Conservation (phyloP, 208 protist species). For the Jaenimonas drosophilae region DNA sequence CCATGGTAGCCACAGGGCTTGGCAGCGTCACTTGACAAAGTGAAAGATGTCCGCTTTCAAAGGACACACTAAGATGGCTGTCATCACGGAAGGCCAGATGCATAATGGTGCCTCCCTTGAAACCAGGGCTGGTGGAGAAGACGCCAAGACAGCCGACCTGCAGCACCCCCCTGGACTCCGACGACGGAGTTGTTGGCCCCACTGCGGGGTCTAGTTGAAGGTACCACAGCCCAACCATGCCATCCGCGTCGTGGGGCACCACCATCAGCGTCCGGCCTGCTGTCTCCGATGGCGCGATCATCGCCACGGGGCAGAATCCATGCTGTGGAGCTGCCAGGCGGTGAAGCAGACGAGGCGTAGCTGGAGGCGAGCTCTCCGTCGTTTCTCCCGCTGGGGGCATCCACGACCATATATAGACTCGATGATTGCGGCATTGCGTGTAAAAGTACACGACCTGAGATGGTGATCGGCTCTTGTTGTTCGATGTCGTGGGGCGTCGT, state of each 20-base stretch:
- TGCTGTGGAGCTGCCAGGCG: constrained; percentile 52
- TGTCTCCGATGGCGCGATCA: too few relatives aligned
- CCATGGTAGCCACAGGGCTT: not conserved
- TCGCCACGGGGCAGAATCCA: constrained; percentile 52
- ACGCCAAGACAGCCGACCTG: constrained; percentile 10
- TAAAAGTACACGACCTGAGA: constrained; percentile 65
- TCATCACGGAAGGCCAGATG: constrained; percentile 14
- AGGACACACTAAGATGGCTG: constrained; percentile 12
- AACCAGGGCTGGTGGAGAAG: constrained; percentile 27
- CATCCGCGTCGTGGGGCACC: not conserved
- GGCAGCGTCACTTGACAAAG: constrained; percentile 10
- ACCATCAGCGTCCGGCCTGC: not conserved
- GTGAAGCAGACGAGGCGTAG: constrained; percentile 15
- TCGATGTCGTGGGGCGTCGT: too few relatives aligned
- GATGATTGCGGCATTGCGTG: constrained; percentile 70
- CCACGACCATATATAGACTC: constrained; percentile 51
- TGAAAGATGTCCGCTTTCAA: constrained; percentile 74
- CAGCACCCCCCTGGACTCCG: constrained; percentile 2
- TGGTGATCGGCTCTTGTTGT: too few relatives aligned
- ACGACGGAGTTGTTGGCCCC: not conserved
- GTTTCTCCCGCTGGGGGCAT: constrained; percentile 1
- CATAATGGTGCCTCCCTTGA: constrained; percentile 79
- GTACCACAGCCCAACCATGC: not conserved
- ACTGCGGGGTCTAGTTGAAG: not conserved
- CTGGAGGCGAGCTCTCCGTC: not conserved